Conservation (phyloP, 1,284 basidiomycete species). For the Leccinum griseonigrum region DNA sequence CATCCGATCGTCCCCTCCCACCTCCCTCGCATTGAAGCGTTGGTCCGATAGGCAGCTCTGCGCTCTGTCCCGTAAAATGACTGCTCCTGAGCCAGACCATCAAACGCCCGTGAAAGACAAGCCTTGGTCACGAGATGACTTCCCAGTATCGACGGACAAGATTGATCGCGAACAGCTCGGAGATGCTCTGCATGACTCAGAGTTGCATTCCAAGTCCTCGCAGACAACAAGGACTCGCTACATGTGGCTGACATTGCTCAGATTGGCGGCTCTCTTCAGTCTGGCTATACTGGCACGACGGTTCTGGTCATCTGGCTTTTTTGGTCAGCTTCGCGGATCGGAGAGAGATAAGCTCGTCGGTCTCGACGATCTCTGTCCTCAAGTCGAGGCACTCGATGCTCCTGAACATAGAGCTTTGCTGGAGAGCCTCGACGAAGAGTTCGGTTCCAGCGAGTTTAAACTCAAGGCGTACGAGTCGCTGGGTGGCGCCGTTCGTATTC, state of each 20-base stretch:
- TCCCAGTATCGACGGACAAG: neutral
- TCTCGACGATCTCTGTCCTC: conserved; percentile 31
- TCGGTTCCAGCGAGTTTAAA: conserved; percentile 36
- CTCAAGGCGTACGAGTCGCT: conserved; percentile 40
- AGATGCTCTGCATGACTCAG: neutral
- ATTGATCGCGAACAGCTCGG: neutral
- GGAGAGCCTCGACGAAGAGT: conserved; percentile 34
- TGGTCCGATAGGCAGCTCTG: conserved; percentile 3
- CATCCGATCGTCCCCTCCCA: neutral
- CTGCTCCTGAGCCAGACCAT: neutral
- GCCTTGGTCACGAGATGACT: neutral
- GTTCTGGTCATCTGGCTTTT: conserved; percentile 4
- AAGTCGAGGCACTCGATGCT: conserved; percentile 32
- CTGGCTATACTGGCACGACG: conserved; percentile 8
- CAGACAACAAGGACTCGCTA: neutral
- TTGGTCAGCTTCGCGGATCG: neutral
- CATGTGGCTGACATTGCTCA: neutral
- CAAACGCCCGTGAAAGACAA: neutral
- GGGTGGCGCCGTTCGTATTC: conserved; percentile 43
- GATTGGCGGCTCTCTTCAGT: conserved; percentile 9
- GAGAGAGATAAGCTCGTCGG: neutral
- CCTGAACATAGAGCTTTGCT: conserved; percentile 30
- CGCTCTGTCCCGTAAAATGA: neutral
- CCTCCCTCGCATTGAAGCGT: conserved; percentile 3
- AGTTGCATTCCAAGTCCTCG: neutral